These are phyloP conservation scores for Solanum ossicruentum DNA, from an alignment of 257 asterid genomes.

Conservation along the genomic window DNA sequence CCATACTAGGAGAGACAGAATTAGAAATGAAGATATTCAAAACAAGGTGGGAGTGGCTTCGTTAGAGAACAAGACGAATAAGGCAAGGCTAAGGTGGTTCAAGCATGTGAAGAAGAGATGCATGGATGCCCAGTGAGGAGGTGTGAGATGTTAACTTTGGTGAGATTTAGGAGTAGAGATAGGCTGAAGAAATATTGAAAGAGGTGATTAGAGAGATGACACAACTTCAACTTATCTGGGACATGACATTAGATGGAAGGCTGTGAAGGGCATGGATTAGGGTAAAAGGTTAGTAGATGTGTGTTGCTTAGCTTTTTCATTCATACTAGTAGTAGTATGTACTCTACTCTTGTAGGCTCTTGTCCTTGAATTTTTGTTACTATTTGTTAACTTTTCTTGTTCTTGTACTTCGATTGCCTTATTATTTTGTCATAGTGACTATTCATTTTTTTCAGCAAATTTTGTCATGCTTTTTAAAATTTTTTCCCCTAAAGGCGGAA, in stretches of 20 bases:
- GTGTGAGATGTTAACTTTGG: neutral
- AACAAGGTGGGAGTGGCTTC: neutral
- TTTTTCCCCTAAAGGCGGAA: neutral
- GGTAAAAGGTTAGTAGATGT: neutral
- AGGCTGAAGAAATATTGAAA: neutral
- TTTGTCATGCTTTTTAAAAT: neutral
- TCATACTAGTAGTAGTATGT: neutral
- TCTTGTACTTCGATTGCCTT: neutral
- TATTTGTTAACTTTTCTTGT: neutral
- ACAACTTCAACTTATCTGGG: neutral
- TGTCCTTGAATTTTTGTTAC: neutral
- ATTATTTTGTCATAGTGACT: neutral
- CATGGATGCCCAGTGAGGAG: neutral
- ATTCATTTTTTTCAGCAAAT: neutral
- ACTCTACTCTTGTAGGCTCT: neutral
- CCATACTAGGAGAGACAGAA: neutral
- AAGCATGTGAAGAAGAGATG: neutral
- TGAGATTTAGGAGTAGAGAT: neutral
- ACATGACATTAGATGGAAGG: neutral
- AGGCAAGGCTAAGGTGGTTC: neutral
- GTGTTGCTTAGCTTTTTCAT: neutral
- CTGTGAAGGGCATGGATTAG: neutral
- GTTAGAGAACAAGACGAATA: neutral
- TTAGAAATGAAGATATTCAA: neutral
- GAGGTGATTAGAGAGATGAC: neutral